Evolutionary conservation across 805 yeast species (phyloP), one percentile per base, ranked within the genome.

Genomic region (Brettanomyces nanus): DNA sequence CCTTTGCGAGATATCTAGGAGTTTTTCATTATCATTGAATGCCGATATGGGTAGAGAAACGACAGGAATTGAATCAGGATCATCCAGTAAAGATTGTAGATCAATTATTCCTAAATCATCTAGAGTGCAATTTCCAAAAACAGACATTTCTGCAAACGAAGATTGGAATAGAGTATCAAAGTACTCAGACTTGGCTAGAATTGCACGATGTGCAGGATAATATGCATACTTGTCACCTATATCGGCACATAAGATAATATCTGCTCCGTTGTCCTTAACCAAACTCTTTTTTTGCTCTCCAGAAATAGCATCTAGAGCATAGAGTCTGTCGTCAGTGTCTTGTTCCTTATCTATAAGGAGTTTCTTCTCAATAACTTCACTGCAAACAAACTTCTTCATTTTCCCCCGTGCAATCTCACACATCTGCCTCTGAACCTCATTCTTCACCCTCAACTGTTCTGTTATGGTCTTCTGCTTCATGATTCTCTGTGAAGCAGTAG

Each of bases 171-270:
- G 70, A 2, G 75, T 68, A 36, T 67, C 73, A 49, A 74, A 84
- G 54, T 79, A 83, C 31, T 73, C 80, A 3, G 83, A 71, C 29
- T 87, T 59, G 4, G 68, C 56, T 19, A 84, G 52, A 35, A 83
- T 69, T 1, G 83, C 68, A 30, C 77, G 63, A 54, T 84, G 84
- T 4, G 68, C 76, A 1, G 90, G 89, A 49, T 75, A 82, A 41
- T 65, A 66, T 0, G 54, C 49, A 3, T 34, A 52, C 30, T 4
- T 31, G 22, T 45, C 37, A 19, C 61, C 49, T 7, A 47, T 34
- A 5, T 45, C 44, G 5, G 66, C 65, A 1, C 65, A 48, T 1
- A 77, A 34, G 1, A 74, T 60, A 0, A 72, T 48, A 55, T 80
- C 85, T 0, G 83, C 74, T 31, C 43, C 56, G 6, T 56, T 49